A percentile compares a stretch with the other conserved stretches of the same genome.
These are phyloP conservation scores for Penicillium corylophilum DNA, from an alignment of 2,329 filamentous ascomycete genomes.

Conservation along the genomic window DNA sequence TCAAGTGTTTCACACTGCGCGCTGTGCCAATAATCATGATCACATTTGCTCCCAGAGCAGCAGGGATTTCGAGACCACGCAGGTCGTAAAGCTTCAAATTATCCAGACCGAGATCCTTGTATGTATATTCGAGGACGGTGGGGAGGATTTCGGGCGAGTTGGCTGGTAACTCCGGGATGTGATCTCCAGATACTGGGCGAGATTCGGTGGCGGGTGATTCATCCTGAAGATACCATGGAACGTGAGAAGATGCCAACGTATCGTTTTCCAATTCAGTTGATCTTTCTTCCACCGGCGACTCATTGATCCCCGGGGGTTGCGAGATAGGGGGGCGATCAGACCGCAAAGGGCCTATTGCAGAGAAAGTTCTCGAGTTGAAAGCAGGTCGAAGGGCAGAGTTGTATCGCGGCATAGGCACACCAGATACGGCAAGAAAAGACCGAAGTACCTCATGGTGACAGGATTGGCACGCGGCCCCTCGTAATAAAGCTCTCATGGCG, in stretches of 20 bases:
- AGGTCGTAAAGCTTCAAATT: slow-evolving; percentile 78
- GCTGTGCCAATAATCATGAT: slow-evolving; percentile 93
- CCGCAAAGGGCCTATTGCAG: slow-evolving; percentile 19
- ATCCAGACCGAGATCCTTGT: slow-evolving; percentile 82
- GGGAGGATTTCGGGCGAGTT: slow-evolving; percentile 70
- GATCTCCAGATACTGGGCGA: slow-evolving; percentile 52
- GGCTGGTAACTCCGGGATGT: slow-evolving; percentile 63
- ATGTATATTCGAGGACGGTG: slow-evolving; percentile 73
- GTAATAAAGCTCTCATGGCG: slow-evolving; percentile 35
- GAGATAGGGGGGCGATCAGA: slow-evolving; percentile 25
- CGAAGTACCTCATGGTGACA: slow-evolving; percentile 32
- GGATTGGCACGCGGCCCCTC: slow-evolving; percentile 29
- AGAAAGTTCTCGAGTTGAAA: slow-evolving; percentile 26
- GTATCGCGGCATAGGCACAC: slow-evolving; percentile 24
- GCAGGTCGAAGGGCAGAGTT: slow-evolving; percentile 12
- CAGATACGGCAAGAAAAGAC: slow-evolving; percentile 29
- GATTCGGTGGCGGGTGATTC: slow-evolving; percentile 48
- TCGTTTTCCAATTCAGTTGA: slow-evolving; percentile 1
- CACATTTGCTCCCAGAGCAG: slow-evolving; percentile 81
- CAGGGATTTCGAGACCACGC: slow-evolving; percentile 77
- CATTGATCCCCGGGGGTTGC: slow-evolving; percentile 13
- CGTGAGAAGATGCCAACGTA: slow-evolving; percentile 22
- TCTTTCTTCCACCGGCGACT: slow-evolving; percentile 10
- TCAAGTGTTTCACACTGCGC: slow-evolving; percentile 87
- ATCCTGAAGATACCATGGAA: slow-evolving; percentile 82